Percentiles rank a stretch among this genome's conserved stretches.
Conservation (phyloP, 129 eudicot species). For the Ambrosia artemisiifolia region DNA sequence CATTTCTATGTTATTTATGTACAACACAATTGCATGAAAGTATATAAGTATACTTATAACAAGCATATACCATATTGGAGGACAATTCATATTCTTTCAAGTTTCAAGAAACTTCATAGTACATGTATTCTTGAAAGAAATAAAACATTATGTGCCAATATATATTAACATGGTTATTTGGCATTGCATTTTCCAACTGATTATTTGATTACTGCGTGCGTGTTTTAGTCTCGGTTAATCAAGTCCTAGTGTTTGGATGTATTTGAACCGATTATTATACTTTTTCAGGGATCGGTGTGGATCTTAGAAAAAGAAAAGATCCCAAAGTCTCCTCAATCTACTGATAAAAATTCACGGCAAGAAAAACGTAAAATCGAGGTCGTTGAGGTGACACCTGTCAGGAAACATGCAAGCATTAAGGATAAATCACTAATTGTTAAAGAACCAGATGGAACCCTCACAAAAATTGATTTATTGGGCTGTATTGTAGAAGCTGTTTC, state of each 20-base stretch:
- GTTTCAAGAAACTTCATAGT: not conserved
- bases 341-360: slow-evolving; percentile 45
- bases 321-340: slow-evolving; percentile 40
- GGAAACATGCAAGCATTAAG: slow-evolving; percentile 69
- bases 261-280: not conserved
- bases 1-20: not conserved
- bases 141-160: not conserved
- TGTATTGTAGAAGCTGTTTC: slow-evolving; percentile 82
- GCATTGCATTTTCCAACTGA: not conserved
- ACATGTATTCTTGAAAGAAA: not conserved
- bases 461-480: slow-evolving; percentile 49
- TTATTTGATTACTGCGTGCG: not conserved
- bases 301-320: slow-evolving; percentile 68
- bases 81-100: not conserved
- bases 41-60: not conserved
- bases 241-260: not conserved
- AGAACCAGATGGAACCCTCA: slow-evolving; percentile 60
- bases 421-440: slow-evolving; percentile 55
- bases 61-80: not conserved
- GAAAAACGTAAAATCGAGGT: slow-evolving; percentile 65
- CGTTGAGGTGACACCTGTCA: slow-evolving; percentile 73
- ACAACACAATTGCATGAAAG: slow-evolving; percentile 1
- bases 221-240: not conserved
- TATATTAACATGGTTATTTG: not conserved
- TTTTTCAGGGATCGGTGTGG: slow-evolving; percentile 77